A percentile compares a stretch with the other conserved stretches of the same genome.
Conservation (phyloP, 352 stramenopile species). For the Phytophthora quininea region DNA sequence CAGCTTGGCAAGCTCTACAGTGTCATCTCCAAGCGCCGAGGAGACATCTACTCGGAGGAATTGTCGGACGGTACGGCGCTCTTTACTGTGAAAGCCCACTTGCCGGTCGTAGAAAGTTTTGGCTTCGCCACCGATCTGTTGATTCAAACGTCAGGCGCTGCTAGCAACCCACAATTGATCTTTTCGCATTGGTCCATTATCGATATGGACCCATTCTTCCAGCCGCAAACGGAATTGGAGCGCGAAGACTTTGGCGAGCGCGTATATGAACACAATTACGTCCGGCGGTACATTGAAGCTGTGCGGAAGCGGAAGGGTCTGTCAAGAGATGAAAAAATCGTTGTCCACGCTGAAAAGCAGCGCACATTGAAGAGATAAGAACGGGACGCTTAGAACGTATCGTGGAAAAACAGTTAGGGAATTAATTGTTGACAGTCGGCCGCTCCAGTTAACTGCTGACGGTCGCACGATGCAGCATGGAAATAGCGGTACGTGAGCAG, state of each 20-base stretch:
- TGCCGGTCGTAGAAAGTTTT: conserved; percentile 96
- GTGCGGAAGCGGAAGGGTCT: conserved; percentile 95
- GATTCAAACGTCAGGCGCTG: conserved; percentile 94
- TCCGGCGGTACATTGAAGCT: conserved; percentile 94
- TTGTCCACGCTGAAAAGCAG: conserved; percentile 97
- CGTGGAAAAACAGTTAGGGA: no score
- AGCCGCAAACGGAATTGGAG: conserved; percentile 95
- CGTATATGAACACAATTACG: conserved; percentile 93
- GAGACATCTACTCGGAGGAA: conserved; percentile 90
- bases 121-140: conserved; percentile 93
- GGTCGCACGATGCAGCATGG: no score
- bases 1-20: conserved; percentile 95
- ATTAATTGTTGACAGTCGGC: no score
- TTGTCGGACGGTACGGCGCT: conserved; percentile 93
- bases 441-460: no score
- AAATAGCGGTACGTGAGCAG: no score
- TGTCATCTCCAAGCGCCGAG: conserved; percentile 93
- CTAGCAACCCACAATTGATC: conserved; percentile 95
- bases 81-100: conserved; percentile 92
- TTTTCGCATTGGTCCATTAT: conserved; percentile 96
- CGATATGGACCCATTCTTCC: conserved; percentile 96
- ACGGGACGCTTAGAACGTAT: no score
- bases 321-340: conserved; percentile 93
- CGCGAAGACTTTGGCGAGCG: conserved; percentile 95
- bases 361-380: conserved; percentile 93